Percentiles rank a stretch among this genome's conserved stretches.
phyloP scores from a whole-genome alignment of 768 basidiomycete genomes.

The Solioccasus polychromus region DNA sequence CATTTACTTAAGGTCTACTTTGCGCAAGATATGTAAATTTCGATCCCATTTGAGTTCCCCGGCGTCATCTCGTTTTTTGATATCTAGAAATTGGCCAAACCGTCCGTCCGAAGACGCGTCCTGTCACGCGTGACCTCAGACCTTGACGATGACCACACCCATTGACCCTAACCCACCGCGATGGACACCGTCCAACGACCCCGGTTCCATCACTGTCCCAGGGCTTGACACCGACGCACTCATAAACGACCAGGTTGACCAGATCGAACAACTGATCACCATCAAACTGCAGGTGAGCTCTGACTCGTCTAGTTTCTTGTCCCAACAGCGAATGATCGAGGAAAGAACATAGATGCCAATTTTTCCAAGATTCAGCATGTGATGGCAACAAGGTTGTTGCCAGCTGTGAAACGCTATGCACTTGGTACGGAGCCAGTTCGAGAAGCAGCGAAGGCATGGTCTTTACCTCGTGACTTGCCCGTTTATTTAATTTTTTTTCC shows the following conservation, averaged over 20 bases:
- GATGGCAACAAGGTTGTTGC: slow-evolving; percentile 76
- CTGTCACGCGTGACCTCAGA: slow-evolving; percentile 26
- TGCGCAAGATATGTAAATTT: no score
- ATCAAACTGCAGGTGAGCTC: slow-evolving; percentile 75
- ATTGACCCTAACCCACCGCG: slow-evolving; percentile 61
- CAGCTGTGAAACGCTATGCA: slow-evolving; percentile 87
- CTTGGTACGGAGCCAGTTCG: slow-evolving; percentile 83
- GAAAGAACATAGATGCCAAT: slow-evolving; percentile 87
- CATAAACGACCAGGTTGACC: slow-evolving; percentile 81
- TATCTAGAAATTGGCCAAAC: no score
- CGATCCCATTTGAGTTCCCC: no score
- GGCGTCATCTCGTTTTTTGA: no score
- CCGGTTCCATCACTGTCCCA: slow-evolving; percentile 61
- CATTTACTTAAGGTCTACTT: no score
- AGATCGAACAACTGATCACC: slow-evolving; percentile 94
- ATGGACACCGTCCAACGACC: slow-evolving; percentile 67
- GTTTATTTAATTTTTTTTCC: background rate
- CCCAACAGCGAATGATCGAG: slow-evolving; percentile 13
- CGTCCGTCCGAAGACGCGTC: no score
- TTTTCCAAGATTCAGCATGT: slow-evolving; percentile 88
- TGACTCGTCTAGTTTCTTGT: background rate
- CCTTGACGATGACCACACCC: slow-evolving; percentile 31
- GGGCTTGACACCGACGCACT: slow-evolving; percentile 71
- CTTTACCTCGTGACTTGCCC: background rate
- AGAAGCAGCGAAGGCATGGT: slow-evolving; percentile 76